Evolutionary conservation across 176 grass and related monocot genomes (phyloP), one percentile per base, ranked within the genome.

Genomic region (Musa acuminata): DNA sequence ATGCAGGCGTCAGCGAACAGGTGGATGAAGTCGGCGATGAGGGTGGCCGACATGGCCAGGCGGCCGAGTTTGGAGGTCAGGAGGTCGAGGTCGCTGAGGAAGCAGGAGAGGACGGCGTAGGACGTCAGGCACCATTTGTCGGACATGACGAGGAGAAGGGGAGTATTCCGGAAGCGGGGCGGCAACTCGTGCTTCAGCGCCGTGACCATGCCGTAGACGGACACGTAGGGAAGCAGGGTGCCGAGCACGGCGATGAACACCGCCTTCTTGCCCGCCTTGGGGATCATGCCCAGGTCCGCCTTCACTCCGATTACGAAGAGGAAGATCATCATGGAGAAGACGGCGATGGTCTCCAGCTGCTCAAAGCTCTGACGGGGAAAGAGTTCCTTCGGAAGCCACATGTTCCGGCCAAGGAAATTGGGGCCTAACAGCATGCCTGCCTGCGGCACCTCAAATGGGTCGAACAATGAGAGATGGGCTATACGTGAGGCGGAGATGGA

Each of bases 261-360:
- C 8, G 86, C 80, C 80, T 78, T 88, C 83, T 81, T 92, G n/a
- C 89, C 83, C 22, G 80, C 82, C 14, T 66, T 79, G 29, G 6
- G 55, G 54, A 88, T 83, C 21, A 88, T 71, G 73, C 75, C 80
- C 13, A 88, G 60, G 80, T 92, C 83, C 86, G 87, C 88, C 84
- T 92, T 82, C 7, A 92, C 72, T 12, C 86, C 86, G 0, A 92
- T 69, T 0, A 92, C 63, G 81, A 92, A 92, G 62, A 92, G 75
- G 57, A 60, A 60, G 17, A 60, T 6, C 57, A 60, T 60, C 17
- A 60, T 17, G 57, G 57, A 12, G 17, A 60, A 1, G 57, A 60
- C n/a, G 57, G 17, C 8, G 17, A 60, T n/a, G 5, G 57, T 60
- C 17, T 60, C n/a, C 57, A 60, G 57, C 16, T 60, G 57, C 57